phyloP scores from a whole-genome alignment of 345 rosid genomes.

The Moricandia arvensis region DNA sequence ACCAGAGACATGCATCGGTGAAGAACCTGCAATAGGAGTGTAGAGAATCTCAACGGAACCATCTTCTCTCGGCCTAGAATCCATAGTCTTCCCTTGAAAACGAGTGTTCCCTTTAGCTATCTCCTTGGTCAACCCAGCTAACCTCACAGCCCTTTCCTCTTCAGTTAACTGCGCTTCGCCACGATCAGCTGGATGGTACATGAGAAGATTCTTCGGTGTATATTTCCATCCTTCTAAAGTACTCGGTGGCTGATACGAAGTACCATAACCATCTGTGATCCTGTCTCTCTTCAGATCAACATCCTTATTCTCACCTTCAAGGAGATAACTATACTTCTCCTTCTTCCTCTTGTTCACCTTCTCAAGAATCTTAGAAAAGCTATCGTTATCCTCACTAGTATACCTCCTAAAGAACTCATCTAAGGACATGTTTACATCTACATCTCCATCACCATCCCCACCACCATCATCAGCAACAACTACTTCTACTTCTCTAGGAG shows the following conservation, averaged over 20 bases:
- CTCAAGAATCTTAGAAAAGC: slow-evolving; percentile 78
- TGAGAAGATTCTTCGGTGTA: slow-evolving; percentile 82
- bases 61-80: slow-evolving; percentile 78
- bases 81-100: slow-evolving; percentile 87
- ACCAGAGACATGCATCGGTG: slow-evolving; percentile 53
- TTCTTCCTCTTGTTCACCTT: slow-evolving; percentile 89
- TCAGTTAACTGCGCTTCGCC: slow-evolving; percentile 83
- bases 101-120: slow-evolving; percentile 64
- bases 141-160: slow-evolving; percentile 67
- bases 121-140: slow-evolving; percentile 76
- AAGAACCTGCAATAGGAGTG: slow-evolving; percentile 70
- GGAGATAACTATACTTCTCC: slow-evolving; percentile 62
- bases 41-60: slow-evolving; percentile 78
- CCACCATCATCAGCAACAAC: slow-evolving; percentile 29
- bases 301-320: slow-evolving; percentile 59
- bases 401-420: slow-evolving; percentile 85
- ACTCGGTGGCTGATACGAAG: slow-evolving; percentile 86
- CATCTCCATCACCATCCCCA: slow-evolving; percentile 39
- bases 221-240: slow-evolving; percentile 91
- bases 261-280: slow-evolving; percentile 92
- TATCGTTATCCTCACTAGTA: slow-evolving; percentile 91
- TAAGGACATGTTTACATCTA: slow-evolving; percentile 58
- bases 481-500: slow-evolving; percentile 44
- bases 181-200: slow-evolving; percentile 91
- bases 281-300: slow-evolving; percentile 56